Conservation (phyloP, 257 asterid species). For the Knoxia roxburghii region DNA sequence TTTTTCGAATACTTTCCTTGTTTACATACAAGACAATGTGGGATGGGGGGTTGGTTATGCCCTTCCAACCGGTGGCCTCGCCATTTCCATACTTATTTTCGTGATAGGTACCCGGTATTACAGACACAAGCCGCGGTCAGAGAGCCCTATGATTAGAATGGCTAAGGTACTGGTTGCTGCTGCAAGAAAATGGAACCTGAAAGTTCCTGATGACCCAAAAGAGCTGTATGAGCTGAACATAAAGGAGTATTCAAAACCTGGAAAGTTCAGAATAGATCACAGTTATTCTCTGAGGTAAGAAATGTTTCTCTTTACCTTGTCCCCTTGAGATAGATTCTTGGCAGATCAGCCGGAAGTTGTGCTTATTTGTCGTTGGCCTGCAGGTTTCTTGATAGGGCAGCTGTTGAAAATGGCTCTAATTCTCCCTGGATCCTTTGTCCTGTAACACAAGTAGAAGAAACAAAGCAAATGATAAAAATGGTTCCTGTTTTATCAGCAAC, state of each 20-base stretch:
- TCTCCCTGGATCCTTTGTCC: conserved; percentile 50
- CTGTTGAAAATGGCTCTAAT: conserved; percentile 27
- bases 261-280: conserved; percentile 42
- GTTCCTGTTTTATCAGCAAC: conserved; percentile 52
- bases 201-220: conserved; percentile 46
- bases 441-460: conserved; percentile 72
- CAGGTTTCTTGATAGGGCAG: conserved; percentile 62
- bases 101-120: conserved; percentile 44
- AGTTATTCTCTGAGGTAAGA: conserved; percentile 45
- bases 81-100: conserved; percentile 38
- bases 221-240: conserved; percentile 42
- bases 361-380: conserved; percentile 10
- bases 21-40: conserved; percentile 52
- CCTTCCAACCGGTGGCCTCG: conserved; percentile 49
- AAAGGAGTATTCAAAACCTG: conserved; percentile 37
- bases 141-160: conserved; percentile 58
- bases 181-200: conserved; percentile 39
- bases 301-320: not conserved
- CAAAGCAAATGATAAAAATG: conserved; percentile 73
- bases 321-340: not conserved
- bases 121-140: conserved; percentile 45
- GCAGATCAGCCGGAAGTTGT: not conserved
- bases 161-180: conserved; percentile 52
- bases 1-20: conserved; percentile 47
- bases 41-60: conserved; percentile 57